Base-by-base conservation (phyloP, 768 basidiomycete species). In the Termitomyces sp. region DNA sequence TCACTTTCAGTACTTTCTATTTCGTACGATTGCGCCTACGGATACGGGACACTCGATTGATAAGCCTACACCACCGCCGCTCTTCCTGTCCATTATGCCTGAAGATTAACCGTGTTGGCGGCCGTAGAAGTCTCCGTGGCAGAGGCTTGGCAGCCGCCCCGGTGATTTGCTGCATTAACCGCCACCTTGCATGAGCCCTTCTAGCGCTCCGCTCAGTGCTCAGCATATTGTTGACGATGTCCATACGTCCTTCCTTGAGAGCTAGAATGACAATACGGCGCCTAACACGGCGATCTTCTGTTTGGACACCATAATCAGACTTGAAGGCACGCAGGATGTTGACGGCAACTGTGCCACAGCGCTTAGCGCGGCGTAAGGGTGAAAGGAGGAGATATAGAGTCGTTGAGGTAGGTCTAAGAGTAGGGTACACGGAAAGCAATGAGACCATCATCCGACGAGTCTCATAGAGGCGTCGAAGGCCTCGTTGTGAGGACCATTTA, bases 311-410 rank as follows among this genome's bases (percentile, higher is more conserved):
- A 85, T 85, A 91, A 62, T 75, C 73, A 53, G 67, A 66, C 62
- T 74, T 74, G 67, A 86, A 89, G 44, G 68, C 64, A 43, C 62
- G 62, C 26, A 84, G 65, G 32, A 80, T 68, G 36, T 72, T 72
- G 63, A 73, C 70, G 14, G 85, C 87, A 20, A 81, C 68, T 14
- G 79, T 81, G 26, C 83, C 88, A 62, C 85, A 79, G n/a, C 71
- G 75, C 56, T 75, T 78, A 34, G 76, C 78, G 48, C 69, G 64
- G 43, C 71, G 72, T 52, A 92, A 73, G 45, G 81, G 74, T 30
- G 78, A 72, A 30, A 92, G 76, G 42, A 90, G 71, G 44, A 86
- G 71, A 64, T 78, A 81, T 20, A 91, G 66, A 5, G 88, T 89
- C 20, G 74, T 76, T 24, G 86, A 72, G 42, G 79, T 83, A 18